A percentile compares a stretch with the other conserved stretches of the same genome.
Conservation (phyloP, 1,139 yeast genomes). For the Geotrichum histeridarum region DNA sequence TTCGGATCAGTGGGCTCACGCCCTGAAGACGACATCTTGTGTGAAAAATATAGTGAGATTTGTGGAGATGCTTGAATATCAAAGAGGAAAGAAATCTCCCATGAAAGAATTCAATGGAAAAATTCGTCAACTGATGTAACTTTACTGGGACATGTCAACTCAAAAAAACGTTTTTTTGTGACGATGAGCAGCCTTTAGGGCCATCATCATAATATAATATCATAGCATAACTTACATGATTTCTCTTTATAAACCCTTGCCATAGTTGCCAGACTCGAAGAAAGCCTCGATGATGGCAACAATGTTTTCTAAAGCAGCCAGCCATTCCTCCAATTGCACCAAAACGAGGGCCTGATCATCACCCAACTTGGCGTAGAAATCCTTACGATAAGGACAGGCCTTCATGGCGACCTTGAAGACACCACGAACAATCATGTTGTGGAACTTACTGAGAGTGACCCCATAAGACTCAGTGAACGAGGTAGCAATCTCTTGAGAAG, state of each 20-base stretch:
- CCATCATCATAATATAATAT: too few species aligned
- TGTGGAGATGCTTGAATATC: too few species aligned
- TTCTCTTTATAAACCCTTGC: slow-evolving; percentile 64
- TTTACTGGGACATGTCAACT: too few species aligned
- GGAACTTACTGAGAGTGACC: slow-evolving; percentile 74
- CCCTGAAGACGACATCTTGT: slow-evolving; percentile 1
- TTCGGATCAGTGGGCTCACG: slow-evolving; percentile 18
- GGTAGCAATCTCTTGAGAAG: slow-evolving; percentile 61
- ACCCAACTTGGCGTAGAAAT: slow-evolving; percentile 76
- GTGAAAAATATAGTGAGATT: neutral
- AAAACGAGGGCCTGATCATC: slow-evolving; percentile 42
- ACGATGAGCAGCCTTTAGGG: neutral
- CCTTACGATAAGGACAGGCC: slow-evolving; percentile 89
- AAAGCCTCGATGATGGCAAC: slow-evolving; percentile 70
- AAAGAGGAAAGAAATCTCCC: neutral
- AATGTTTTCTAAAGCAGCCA: slow-evolving; percentile 66
- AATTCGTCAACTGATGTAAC: neutral
- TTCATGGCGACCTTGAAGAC: slow-evolving; percentile 91
- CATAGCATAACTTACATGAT: too few species aligned
- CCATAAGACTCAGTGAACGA: slow-evolving; percentile 79
- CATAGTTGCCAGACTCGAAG: slow-evolving; percentile 74
- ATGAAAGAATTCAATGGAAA: neutral
- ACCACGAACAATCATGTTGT: slow-evolving; percentile 76
- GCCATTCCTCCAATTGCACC: slow-evolving; percentile 65
- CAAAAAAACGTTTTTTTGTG: neutral